phyloP scores from a whole-genome alignment of 257 asterid genomes.

The Perilla frutescens region DNA sequence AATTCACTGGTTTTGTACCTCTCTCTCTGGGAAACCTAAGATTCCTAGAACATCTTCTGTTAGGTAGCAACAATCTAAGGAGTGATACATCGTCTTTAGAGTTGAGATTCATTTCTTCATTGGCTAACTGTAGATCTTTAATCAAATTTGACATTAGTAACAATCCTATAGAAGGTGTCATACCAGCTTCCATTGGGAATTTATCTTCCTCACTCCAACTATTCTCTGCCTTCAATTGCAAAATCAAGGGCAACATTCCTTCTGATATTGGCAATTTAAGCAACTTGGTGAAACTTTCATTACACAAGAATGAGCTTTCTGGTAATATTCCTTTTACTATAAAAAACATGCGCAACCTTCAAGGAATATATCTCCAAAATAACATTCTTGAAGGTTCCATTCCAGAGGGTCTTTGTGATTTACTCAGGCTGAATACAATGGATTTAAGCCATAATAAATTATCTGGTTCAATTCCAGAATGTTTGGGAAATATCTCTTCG shows the following conservation, averaged over 20 bases:
- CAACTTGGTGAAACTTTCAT: too few species aligned
- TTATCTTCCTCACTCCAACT: conserved; percentile 31
- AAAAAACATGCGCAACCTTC: conserved; percentile 19
- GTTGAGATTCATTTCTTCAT: conserved; percentile 33
- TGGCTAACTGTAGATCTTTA: conserved; percentile 33
- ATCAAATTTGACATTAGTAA: not conserved
- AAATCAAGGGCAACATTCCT: too few species aligned
- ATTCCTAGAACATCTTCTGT: conserved; percentile 3
- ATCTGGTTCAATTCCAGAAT: conserved; percentile 32
- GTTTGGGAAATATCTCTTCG: conserved; percentile 32
- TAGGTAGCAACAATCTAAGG: conserved; percentile 26
- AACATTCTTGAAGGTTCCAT: conserved; percentile 30
- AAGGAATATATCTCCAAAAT: not conserved
- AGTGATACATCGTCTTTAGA: conserved; percentile 20
- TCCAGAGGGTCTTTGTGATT: conserved; percentile 17
- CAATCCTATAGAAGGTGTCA: conserved; percentile 33
- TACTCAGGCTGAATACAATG: not conserved
- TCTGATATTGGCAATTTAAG: too few species aligned
- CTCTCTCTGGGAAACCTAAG: conserved; percentile 32
- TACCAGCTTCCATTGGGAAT: conserved; percentile 44
- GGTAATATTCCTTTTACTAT: conserved; percentile 19
- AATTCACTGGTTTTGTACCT: conserved; percentile 33
- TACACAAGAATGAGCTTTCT: too few species aligned
- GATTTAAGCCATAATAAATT: conserved; percentile 7
- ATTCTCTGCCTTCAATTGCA: too few species aligned